Evolutionary conservation across 2,329 filamentous ascomycete genomes (phyloP).

Genomic region (Colletotrichum cordylinicola): DNA sequence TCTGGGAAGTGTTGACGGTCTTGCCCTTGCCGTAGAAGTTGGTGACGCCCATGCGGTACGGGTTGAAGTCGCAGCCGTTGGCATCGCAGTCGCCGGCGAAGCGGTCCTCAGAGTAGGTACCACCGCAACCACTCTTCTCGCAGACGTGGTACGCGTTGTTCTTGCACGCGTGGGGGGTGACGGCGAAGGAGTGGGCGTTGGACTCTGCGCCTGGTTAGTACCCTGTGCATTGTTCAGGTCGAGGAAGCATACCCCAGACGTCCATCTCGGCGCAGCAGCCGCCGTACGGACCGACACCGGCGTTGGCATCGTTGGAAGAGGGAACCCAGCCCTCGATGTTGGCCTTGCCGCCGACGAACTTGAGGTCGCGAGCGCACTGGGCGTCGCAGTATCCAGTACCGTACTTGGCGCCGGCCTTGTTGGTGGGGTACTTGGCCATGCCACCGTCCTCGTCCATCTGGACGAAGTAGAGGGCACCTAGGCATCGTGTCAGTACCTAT

Average conservation of each 20-base stretch:
- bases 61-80: constrained; percentile 71
- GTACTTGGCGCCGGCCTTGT: constrained; percentile 53
- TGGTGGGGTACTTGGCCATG: constrained; percentile 47
- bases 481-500: constrained; percentile 34
- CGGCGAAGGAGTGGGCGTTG: constrained; percentile 61
- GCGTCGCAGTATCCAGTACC: constrained; percentile 61
- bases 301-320: constrained; percentile 56
- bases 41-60: constrained; percentile 64
- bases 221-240: too few species aligned
- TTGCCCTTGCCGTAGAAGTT: constrained; percentile 64
- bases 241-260: constrained; percentile 55
- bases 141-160: constrained; percentile 43
- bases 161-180: constrained; percentile 63
- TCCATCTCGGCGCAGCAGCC: constrained; percentile 66
- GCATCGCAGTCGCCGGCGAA: constrained; percentile 67
- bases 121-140: constrained; percentile 47
- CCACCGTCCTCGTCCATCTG: constrained; percentile 61
- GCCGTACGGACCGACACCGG: constrained; percentile 53
- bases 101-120: constrained; percentile 50
- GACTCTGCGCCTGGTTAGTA: constrained; percentile 36
- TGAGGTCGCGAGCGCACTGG: constrained; percentile 52
- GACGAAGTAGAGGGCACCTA: constrained; percentile 61
- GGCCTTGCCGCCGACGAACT: constrained; percentile 53
- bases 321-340: constrained; percentile 50
- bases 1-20: constrained; percentile 61